Base-by-base conservation (phyloP, 176 grass and related monocot genomes). In the Paspalum notatum region DNA sequence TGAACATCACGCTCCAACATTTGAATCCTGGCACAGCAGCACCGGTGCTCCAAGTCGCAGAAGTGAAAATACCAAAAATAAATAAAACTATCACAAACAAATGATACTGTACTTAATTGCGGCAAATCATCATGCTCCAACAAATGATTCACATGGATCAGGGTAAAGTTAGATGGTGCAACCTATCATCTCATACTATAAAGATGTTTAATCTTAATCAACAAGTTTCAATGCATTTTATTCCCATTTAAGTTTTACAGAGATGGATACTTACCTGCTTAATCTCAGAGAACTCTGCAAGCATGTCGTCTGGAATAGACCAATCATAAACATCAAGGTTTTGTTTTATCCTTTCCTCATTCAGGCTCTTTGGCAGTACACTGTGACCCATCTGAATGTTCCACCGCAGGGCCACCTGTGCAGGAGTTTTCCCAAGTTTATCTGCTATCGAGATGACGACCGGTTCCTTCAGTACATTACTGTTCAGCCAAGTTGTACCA, bases 311-410 rank as follows among this genome's bases (percentile, higher is more conserved):
- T 37, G 92, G 80, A 82, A 94, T 94, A 66, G 84, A 91, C 89
- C 89, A 94, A 86, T 72, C 89, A 89, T 83, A 85, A 45, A 91
- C 38, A 72, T 87, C 87, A 63, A 87, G 44, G 51, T 91, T 94
- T 65, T 94, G 80, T 68, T 89, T 94, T 40, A 94, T 89, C 78
- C 89, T 87, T 74, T 74, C 66, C 37, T 94, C 89, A 24, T 58
- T 91, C 24, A 82, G 79, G 3, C 89, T 94, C 81, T 94, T 94
- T 68, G 89, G 92, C 9, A 94, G 83, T 37, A 94, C 84, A 38
- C 71, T 91, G 59, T 94, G 92, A 10, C 92, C 92, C 86, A 89
- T 85, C 50, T 94, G 92, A 80, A 94, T 50, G 13, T 88, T 88
- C 92, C 92, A 94, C 25, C 81, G 71, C 8, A 94, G 74, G 0